Conservation (phyloP, 768 basidiomycete species). For the Dentipellis fragilis region DNA sequence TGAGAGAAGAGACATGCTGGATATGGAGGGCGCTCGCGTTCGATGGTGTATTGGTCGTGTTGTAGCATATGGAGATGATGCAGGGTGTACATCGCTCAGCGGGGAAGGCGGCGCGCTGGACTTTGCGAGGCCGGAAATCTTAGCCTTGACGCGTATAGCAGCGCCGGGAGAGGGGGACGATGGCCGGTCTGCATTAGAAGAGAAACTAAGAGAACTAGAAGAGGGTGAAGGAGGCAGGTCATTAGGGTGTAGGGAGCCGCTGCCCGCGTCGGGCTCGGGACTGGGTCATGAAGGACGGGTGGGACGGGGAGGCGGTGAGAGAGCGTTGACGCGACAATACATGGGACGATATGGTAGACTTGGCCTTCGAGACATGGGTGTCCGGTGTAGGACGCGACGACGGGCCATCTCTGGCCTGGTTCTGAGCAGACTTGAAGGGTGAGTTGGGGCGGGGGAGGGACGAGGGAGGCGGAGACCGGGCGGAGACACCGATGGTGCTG, state of each 20-base stretch:
- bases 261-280: constrained; percentile 15
- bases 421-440: constrained; percentile 8
- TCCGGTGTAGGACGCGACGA: constrained; percentile 14
- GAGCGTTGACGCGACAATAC: constrained; percentile 20
- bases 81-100: background rate
- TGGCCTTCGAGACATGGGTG: constrained; percentile 14
- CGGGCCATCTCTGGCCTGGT: constrained; percentile 1
- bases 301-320: constrained; percentile 16
- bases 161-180: constrained; percentile 5
- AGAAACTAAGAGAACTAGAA: constrained; percentile 6
- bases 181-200: constrained; percentile 14
- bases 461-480: constrained; percentile 12
- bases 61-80: constrained; percentile 9
- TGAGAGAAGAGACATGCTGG: constrained; percentile 20
- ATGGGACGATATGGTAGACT: constrained; percentile 12
- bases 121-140: constrained; percentile 42
- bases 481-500: constrained; percentile 13
- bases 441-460: constrained; percentile 9
- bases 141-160: constrained; percentile 43
- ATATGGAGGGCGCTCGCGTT: constrained; percentile 22
- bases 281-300: constrained; percentile 6
- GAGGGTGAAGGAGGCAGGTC: constrained; percentile 13
- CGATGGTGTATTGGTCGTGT: constrained; percentile 9
- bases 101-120: constrained; percentile 5
- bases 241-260: constrained; percentile 18